These are phyloP conservation scores for Lactifluus volemus DNA, from an alignment of 768 basidiomycete species.

Conservation along the genomic window DNA sequence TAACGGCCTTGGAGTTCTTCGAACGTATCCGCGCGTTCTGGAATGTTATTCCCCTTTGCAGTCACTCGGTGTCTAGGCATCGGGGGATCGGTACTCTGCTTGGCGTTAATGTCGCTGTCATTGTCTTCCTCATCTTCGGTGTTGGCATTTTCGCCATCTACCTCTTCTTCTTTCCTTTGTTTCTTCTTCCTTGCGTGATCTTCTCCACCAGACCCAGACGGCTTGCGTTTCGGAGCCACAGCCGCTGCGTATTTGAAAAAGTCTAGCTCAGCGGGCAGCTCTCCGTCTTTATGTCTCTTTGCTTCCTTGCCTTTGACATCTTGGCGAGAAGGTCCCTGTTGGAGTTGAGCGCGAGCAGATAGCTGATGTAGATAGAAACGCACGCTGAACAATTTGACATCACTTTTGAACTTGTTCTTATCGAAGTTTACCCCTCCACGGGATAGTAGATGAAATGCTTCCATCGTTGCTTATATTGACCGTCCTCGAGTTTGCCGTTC, in stretches of 20 bases:
- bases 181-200: constrained; percentile 5
- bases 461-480: constrained; percentile 37
- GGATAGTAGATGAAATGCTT: constrained; percentile 84
- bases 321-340: constrained; percentile 24
- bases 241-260: constrained; percentile 84
- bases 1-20: constrained; percentile 50
- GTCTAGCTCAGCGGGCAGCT: constrained; percentile 72
- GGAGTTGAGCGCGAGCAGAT: background rate
- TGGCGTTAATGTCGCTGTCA: constrained; percentile 21
- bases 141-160: constrained; percentile 25
- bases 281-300: constrained; percentile 29
- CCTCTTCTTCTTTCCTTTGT: constrained; percentile 8
- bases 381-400: constrained; percentile 66
- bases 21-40: constrained; percentile 50
- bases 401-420: constrained; percentile 61
- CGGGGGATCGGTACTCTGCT: constrained; percentile 20
- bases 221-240: constrained; percentile 45
- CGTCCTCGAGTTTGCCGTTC: background rate
- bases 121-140: constrained; percentile 22
- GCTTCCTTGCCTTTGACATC: constrained; percentile 22
- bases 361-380: constrained; percentile 8
- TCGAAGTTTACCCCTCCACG: constrained; percentile 79
- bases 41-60: constrained; percentile 65
- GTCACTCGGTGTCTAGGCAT: constrained; percentile 54
- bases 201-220: constrained; percentile 7